These are phyloP conservation scores for Trichoderma sp. DNA, from an alignment of 2,329 filamentous ascomycete species.

Conservation along the genomic window DNA sequence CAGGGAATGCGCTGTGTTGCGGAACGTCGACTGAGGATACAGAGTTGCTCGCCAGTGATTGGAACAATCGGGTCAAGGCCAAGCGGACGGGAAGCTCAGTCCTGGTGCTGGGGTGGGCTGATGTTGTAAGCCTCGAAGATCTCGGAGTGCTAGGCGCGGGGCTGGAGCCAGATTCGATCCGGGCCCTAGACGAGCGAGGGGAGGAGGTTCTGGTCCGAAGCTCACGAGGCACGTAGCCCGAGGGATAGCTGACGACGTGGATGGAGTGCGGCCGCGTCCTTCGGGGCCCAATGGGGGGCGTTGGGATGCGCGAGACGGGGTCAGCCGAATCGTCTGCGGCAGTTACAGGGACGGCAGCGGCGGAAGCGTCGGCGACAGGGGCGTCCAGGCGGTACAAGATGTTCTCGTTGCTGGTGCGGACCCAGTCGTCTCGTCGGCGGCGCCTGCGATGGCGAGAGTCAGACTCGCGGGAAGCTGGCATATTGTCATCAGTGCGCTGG, in stretches of 20 bases:
- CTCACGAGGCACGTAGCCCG: conserved; percentile 46
- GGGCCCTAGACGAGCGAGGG: background rate
- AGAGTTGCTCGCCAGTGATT: conserved; percentile 15
- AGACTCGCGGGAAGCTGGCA: conserved; percentile 16
- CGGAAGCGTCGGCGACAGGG: conserved; percentile 12
- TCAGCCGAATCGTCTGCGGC: conserved; percentile 8
- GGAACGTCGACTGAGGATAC: conserved; percentile 17
- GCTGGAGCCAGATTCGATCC: background rate
- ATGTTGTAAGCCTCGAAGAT: conserved; percentile 3
- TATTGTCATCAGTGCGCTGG: conserved; percentile 12
- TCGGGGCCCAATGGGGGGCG: conserved; percentile 40
- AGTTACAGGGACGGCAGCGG: background rate
- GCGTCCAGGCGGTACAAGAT: conserved; percentile 31
- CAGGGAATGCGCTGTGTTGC: conserved; percentile 11
- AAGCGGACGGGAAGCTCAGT: conserved; percentile 13
- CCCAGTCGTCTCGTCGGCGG: conserved; percentile 25
- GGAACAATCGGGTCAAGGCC: conserved; percentile 10
- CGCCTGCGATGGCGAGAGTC: conserved; percentile 7
- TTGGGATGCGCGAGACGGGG: conserved; percentile 29
- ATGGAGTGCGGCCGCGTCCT: conserved; percentile 41
- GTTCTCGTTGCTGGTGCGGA: conserved; percentile 27
- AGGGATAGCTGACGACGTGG: conserved; percentile 42
- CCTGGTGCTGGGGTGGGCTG: background rate
- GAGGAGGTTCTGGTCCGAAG: conserved; percentile 30
- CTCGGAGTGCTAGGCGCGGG: background rate